phyloP scores from a whole-genome alignment of 2,329 filamentous ascomycete genomes.

The Cercospora citrullina region DNA sequence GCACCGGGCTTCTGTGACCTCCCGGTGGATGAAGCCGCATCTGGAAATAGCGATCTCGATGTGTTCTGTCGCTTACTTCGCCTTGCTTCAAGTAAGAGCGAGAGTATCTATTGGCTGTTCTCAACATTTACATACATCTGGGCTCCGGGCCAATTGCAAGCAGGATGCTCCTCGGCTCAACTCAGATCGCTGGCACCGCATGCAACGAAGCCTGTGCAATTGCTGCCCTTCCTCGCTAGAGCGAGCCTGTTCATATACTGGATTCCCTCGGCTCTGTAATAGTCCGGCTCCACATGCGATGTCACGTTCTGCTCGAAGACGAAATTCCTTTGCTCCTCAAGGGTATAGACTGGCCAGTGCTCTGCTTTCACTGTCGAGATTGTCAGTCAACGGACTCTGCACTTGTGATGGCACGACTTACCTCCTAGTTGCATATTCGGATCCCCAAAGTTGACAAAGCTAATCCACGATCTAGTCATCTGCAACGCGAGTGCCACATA shows the following conservation, averaged over 20 bases:
- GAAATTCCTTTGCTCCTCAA: slow-evolving; percentile 47
- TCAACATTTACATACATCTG: not conserved
- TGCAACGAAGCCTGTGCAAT: slow-evolving; percentile 28
- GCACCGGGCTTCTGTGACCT: no score
- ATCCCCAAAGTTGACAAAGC: slow-evolving; percentile 50
- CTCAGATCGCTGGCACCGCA: slow-evolving; percentile 24
- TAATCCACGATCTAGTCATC: slow-evolving; percentile 56
- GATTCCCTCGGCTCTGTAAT: slow-evolving; percentile 48
- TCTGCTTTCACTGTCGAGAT: slow-evolving; percentile 20
- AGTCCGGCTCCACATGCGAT: slow-evolving; percentile 44
- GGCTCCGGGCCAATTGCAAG: not conserved
- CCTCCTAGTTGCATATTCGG: slow-evolving; percentile 40
- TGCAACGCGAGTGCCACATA: slow-evolving; percentile 48
- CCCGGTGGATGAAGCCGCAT: no score
- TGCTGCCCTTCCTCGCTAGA: slow-evolving; percentile 28
- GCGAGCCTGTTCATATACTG: slow-evolving; percentile 36
- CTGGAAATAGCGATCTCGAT: not conserved
- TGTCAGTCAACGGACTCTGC: slow-evolving; percentile 12
- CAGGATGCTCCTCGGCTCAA: not conserved
- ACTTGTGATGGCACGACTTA: slow-evolving; percentile 7
- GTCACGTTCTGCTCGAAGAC: slow-evolving; percentile 53
- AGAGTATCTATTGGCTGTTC: not conserved
- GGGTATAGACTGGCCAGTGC: slow-evolving; percentile 50
- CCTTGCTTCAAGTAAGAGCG: not conserved
- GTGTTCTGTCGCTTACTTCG: not conserved